phyloP scores from a whole-genome alignment of 306 rosid genomes.

The Gastrolobium villosum region DNA sequence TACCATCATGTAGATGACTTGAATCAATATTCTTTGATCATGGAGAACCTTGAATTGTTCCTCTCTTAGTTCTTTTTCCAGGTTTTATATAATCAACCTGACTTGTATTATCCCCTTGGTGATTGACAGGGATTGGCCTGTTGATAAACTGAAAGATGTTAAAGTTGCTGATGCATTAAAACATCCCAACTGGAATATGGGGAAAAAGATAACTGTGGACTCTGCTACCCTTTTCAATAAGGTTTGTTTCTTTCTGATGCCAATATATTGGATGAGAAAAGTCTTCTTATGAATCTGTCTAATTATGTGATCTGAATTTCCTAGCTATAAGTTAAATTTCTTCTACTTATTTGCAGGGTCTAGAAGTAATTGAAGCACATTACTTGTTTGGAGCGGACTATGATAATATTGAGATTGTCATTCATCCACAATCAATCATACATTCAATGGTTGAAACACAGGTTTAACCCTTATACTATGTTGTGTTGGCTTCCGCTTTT shows the following conservation, averaged over 20 bases:
- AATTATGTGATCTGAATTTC: conserved; percentile 25
- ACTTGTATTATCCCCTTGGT: conserved; percentile 1
- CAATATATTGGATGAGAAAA: conserved; percentile 31
- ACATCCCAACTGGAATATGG: conserved; percentile 99
- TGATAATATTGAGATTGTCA: conserved; percentile 87
- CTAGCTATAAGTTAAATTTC: conserved; percentile 37
- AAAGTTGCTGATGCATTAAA: conserved; percentile 98
- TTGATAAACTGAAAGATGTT: conserved; percentile 92
- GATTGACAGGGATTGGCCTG: conserved; percentile 89
- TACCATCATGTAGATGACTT: conserved; percentile 23
- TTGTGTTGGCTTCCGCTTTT: conserved; percentile 23
- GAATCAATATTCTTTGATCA: conserved; percentile 12
- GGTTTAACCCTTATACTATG: conserved; percentile 58
- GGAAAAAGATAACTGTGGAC: conserved; percentile 98
- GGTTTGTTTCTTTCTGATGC: conserved; percentile 57
- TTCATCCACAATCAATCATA: conserved; percentile 96
- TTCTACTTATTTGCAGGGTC: conserved; percentile 67
- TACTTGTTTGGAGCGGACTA: conserved; percentile 96
- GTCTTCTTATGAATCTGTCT: conserved; percentile 17
- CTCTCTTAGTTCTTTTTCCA: conserved; percentile 24
- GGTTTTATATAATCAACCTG: conserved; percentile 19
- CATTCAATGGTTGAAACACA: conserved; percentile 99
- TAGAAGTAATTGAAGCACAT: conserved; percentile 99
- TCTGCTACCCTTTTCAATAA: conserved; percentile 99
- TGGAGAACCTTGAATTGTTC: conserved; percentile 17